Evolutionary conservation across 495 filamentous ascomycete species (phyloP), one percentile per base, ranked within the genome.

Genomic region (Xeromyces bisporus): DNA sequence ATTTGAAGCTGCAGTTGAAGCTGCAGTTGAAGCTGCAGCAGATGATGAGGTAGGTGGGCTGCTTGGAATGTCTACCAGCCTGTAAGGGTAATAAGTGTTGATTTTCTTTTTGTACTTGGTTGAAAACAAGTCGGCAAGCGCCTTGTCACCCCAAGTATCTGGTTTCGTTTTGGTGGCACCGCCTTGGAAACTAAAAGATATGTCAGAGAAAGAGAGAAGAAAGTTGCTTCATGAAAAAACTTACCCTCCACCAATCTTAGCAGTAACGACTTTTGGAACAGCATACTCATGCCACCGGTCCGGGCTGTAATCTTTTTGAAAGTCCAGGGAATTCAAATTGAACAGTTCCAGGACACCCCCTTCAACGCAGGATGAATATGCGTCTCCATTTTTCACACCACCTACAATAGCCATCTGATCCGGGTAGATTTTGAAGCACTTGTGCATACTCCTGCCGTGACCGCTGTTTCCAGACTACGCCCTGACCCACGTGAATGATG

Each of bases 381-480:
- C 18, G 11, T 15, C 0, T 17, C 46, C 58, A 4, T 34, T 18
- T 1, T 42, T 18, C 7, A 50, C 41, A 0, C 79, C 77, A 7
- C 78, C 79, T n/a, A 85, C 47, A 0, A 66, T 62, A 36, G 82
- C 48, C 75, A 85, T 80, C 41, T 79, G 70, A 41, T 82, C 73
- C 2, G 77, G 73, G 37, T 80, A 80, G 1, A 73, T 66, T 47
- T 59, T 72, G 21, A 75, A 53, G 38, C 77, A 82, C 41, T 66
- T 60, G 41, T 83, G 78, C 1, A 64, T 64, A 12, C 59, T 69
- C 20, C 78, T 68, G 7, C 53, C 71, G 33, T 70, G 69, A 7
- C 29, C 40, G 2, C 29, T 26, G 0, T 34, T 53, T 3, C 75
- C 68, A 0, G 46, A 48, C 18, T 64, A 60, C 8, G 74, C 60